Evolutionary conservation across 2,329 filamentous ascomycete genomes (phyloP), one percentile per base, ranked within the genome.

Genomic region (Aspergillus sp.): DNA sequence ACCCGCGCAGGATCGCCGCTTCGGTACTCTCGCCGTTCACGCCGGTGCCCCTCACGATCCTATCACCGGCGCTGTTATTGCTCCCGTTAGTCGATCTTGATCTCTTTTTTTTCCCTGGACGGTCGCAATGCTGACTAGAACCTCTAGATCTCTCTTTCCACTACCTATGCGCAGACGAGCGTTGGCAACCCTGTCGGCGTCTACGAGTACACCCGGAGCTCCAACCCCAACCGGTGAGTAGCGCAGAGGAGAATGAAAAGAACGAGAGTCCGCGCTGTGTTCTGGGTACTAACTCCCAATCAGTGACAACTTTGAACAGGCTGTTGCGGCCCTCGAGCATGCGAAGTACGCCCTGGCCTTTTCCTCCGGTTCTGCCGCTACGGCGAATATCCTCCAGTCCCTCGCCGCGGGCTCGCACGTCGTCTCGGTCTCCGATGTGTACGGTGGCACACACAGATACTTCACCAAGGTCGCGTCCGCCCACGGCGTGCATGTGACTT

Each of bases 391-490:
- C 72, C 86, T 99, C 59, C 95, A 98, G 80, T 95, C 91, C 67
- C 86, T 99, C 59, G 92, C 94, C 24, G 84, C 90, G 12, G 93
- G 92, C 63, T 95, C 91, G 52, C 95, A 99, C 80, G 91, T 99
- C 71, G 89, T 99, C 69, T 97, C 92, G 62, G 92, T 99, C 52
- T 96, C 92, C 50, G 95, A 99, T 76, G 93, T 99, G 69, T 99
- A 99, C 77, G 95, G 95, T 68, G 95, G 95, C 69, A 99, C 95
- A 47, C 95, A 99, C 81, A 86, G 95, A 71, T 99, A 99, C 83
- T 99, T 99, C 83, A 99, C 95, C 66, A 93, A 97, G 80, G 95
- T 98, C 54, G 95, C 95, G 58, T 88, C 91, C 71, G 92, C 95
- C 26, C 95, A 99, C 77, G 92, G 94, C 70, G 92, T 99, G 56